Percentiles rank a stretch among this genome's conserved stretches.
These are phyloP conservation scores for Pulveroboletus ravenelii DNA, from an alignment of 768 basidiomycete genomes.

Conservation along the genomic window DNA sequence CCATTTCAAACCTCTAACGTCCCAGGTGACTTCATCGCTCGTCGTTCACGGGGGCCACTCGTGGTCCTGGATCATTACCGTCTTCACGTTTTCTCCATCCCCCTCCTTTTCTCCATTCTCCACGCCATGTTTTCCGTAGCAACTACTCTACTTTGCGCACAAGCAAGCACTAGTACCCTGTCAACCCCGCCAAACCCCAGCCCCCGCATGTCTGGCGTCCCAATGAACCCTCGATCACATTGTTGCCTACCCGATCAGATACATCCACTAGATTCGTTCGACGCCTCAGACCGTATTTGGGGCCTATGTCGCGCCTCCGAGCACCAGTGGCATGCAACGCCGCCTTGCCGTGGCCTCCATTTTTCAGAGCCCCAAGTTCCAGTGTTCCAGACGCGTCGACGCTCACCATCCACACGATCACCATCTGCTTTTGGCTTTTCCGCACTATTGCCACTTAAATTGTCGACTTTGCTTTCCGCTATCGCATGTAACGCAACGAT, in stretches of 20 bases:
- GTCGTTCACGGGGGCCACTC: slow-evolving; percentile 3
- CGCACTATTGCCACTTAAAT: slow-evolving; percentile 22
- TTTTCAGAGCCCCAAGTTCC: slow-evolving; percentile 7
- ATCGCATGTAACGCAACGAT: slow-evolving; percentile 16
- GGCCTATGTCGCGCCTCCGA: slow-evolving; percentile 7
- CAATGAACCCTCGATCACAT: slow-evolving; percentile 1
- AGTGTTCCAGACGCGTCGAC: slow-evolving; percentile 1
- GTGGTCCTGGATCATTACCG: slow-evolving; percentile 20
- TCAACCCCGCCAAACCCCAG: slow-evolving; percentile 12
- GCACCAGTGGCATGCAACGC: slow-evolving; percentile 13
- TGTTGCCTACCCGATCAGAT: slow-evolving; percentile 15
- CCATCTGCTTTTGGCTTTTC: slow-evolving; percentile 3
- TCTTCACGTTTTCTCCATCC: slow-evolving; percentile 19
- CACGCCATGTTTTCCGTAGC: slow-evolving; percentile 13
- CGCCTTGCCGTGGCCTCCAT: slow-evolving; percentile 8
- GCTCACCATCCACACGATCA: slow-evolving; percentile 6
- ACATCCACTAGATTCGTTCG: slow-evolving; percentile 2
- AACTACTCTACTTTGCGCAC: slow-evolving; percentile 4
- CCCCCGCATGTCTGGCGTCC: neutral
- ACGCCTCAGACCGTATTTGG: neutral
- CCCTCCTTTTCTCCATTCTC: slow-evolving; percentile 16
- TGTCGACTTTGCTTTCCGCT: slow-evolving; percentile 9
- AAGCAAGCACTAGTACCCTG: neutral
- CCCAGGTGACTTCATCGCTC: neutral
- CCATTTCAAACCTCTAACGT: neutral